Conservation (phyloP, 2,329 filamentous ascomycete species). For the Metarhizium sp. region DNA sequence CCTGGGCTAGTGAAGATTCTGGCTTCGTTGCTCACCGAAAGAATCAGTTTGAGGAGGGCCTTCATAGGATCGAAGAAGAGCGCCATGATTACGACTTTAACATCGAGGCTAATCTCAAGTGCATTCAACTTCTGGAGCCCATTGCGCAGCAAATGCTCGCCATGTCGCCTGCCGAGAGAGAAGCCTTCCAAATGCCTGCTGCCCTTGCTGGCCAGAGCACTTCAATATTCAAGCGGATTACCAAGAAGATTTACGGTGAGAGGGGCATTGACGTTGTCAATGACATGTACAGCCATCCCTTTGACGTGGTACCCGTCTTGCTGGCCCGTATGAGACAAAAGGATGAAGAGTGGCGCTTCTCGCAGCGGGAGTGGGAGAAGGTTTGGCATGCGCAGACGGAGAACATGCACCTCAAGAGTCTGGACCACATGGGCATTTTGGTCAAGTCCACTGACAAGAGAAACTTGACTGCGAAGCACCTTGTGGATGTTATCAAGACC, state of each 20-base stretch:
- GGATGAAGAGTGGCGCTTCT: conserved; percentile 95
- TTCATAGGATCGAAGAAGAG: conserved; percentile 95
- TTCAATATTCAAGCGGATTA: conserved; percentile 91
- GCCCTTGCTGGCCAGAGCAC: conserved; percentile 88
- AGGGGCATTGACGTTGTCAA: conserved; percentile 77
- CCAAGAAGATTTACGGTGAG: conserved; percentile 96
- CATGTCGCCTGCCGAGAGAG: conserved; percentile 63
- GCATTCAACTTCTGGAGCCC: conserved; percentile 90
- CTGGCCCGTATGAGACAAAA: conserved; percentile 89
- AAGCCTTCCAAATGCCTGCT: conserved; percentile 67
- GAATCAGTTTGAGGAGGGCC: conserved; percentile 86
- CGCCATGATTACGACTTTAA: conserved; percentile 98
- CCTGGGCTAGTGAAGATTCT: conserved; percentile 96
- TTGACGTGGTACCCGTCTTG: conserved; percentile 79
- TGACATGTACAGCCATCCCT: conserved; percentile 76
- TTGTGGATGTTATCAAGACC: conserved; percentile 83
- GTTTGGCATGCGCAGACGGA: conserved; percentile 96
- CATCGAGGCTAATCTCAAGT: conserved; percentile 89
- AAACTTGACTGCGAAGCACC: conserved; percentile 78
- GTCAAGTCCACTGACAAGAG: conserved; percentile 87
- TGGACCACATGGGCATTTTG: conserved; percentile 92
- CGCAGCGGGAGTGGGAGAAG: conserved; percentile 96
- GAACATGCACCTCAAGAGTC: conserved; percentile 87
- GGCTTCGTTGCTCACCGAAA: conserved; percentile 97
- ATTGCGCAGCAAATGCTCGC: conserved; percentile 84